Evolutionary conservation across 768 basidiomycete species (phyloP), one percentile per base, ranked within the genome.

Genomic region (Lactarius pseudohatsudake): DNA sequence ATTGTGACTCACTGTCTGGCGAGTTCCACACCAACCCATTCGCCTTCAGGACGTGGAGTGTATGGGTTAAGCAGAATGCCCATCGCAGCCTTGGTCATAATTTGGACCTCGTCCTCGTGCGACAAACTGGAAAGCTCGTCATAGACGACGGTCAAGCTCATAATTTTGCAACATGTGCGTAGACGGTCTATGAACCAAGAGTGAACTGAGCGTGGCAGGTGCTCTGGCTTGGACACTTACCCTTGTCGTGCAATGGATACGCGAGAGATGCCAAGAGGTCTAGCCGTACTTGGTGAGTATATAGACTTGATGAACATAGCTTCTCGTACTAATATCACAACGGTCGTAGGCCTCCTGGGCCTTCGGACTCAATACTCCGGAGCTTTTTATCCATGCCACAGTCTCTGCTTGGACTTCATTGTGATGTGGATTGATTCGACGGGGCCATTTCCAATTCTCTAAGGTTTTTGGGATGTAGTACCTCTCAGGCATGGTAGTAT

Each of bases 201-300:
- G 34, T 32, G 38, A 41, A 54, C 43, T 20, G 26, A 45, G 34
- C 18, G 8, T 15, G 20, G 20, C 20, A 20, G 22, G 41, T 18
- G 9, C 28, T 8, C n/a, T 30, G 30, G 28, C 36, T n/a, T 2
- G 9, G n/a, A 30, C 7, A n/a, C 36, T 34, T 40, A 13, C 62
- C 62, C 20, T 57, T 68, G 40, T 69, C 57, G 16, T 53, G 40
- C 3, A n/a, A 34, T 1, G 72, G 72, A 50, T 65, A 68, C 15
- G 66, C 58, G 5, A 72, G 53, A 15, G 71, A 66, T 18, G 69
- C 66, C 4, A 72, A 43, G 15, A 72, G 63, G 41, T 56, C 72
- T 72, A n/a, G 32, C 30, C 34, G 20, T 34, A 32, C 36, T 38
- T 13, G 4, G n/a, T 56, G 34, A 57, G 56, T 41, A n/a, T 43